Base-by-base conservation (phyloP, 2,329 filamentous ascomycete species). In the Didymella pomorum region DNA sequence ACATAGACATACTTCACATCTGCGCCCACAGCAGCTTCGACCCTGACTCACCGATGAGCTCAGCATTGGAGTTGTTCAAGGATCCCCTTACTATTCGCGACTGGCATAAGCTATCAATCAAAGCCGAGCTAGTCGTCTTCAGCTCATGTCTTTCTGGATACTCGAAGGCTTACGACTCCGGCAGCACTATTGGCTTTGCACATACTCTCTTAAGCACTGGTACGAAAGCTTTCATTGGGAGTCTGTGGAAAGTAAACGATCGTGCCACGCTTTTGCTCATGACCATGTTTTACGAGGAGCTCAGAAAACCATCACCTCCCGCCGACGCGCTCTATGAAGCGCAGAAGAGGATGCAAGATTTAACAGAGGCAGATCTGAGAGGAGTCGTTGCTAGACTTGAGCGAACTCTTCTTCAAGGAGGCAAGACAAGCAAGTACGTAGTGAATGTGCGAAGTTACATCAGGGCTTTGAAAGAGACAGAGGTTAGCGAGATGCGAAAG, bases 1-100 rank as follows among this genome's bases (percentile, higher is more conserved):
- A 31, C 12, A 11, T 31, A 16, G 21, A 29, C 7, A 31, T 41
- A 3, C 11, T 50, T 3, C 47, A 50, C 18, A 41, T 50, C 23
- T 29, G 35, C 25, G 47, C 47, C 10, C 47, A 50, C 47, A 21
- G 35, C 18, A 25, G 8, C n/a, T 50, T 41, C 47, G n/a, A 29
- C 10, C n/a, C 47, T 1, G 9, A 20, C 5, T 3, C 47, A 6
- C 47, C 47, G 5, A 39, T 50, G 33, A 21, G n/a, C n/a, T 50
- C 47, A 1, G n/a, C 47, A 1, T 31, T 50, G 4, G 35, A 41
- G 10, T 25, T 50, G 10, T 41, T 41, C 47, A 23, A 20, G 3
- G 12, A 18, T 2, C 47, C 47, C 2, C 35, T 50, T n/a, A 41
- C 23, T 18, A 42, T 50, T 14, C 5, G 23, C 2, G 23, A 50